A percentile compares a stretch with the other conserved stretches of the same genome.
Conservation (phyloP, 345 rosid species). For the Eucalyptus leucophloia region DNA sequence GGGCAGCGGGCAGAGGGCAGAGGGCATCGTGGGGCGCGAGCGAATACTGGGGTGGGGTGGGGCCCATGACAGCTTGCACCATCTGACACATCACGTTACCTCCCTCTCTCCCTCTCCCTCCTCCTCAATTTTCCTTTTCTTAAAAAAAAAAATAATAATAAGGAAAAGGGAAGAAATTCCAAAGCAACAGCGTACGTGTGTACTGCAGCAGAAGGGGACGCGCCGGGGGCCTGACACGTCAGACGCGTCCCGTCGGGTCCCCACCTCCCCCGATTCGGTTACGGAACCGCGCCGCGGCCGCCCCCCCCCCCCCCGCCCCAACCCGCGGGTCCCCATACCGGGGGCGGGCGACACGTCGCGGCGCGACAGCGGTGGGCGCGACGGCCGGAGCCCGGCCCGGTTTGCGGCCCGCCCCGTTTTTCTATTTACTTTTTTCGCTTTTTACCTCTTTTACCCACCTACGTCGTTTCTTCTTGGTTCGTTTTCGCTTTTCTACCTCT, state of each 20-base stretch:
- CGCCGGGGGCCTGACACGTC: background rate
- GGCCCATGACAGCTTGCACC: background rate
- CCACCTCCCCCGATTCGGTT: background rate
- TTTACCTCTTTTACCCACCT: background rate
- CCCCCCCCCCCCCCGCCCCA: background rate
- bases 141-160: background rate
- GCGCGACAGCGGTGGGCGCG: background rate
- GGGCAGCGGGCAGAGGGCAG: background rate
- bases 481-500: background rate
- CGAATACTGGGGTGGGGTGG: background rate
- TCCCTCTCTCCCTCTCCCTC: background rate
- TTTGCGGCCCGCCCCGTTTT: background rate
- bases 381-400: background rate
- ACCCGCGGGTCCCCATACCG: background rate
- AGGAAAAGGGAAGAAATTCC: background rate
- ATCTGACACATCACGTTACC: conserved; percentile 8
- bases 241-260: background rate
- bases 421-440: background rate
- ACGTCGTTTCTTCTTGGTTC: background rate
- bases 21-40: background rate
- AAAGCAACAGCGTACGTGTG: background rate
- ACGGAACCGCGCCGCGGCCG: background rate
- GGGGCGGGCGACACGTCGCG: background rate
- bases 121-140: background rate
- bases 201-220: background rate